Evolutionary conservation across 2,329 filamentous ascomycete genomes (phyloP).

Genomic region (Epichloe amarillans): DNA sequence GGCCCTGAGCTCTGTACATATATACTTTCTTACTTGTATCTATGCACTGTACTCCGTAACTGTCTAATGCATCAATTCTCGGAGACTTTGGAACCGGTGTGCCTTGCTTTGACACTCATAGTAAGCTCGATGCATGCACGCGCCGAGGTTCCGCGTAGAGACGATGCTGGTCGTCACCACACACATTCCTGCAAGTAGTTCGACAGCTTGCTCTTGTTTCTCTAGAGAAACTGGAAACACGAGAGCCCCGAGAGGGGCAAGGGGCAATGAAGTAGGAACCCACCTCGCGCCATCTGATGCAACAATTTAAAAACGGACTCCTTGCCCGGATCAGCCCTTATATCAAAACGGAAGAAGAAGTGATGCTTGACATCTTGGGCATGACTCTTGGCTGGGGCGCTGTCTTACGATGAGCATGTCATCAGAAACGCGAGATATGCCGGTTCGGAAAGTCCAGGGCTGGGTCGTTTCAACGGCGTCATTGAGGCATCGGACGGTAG

Average conservation of each 20-base stretch:
- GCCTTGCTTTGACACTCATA: no score
- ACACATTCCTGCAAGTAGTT: no score
- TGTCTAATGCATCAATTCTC: not conserved
- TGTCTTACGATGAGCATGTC: constrained; percentile 21
- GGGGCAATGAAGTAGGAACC: not conserved
- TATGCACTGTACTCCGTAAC: no score
- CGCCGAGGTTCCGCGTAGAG: constrained; percentile 13
- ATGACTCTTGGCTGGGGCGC: constrained; percentile 24
- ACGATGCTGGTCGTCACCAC: no score
- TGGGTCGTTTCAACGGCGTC: constrained; percentile 26
- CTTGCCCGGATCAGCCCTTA: constrained; percentile 21
- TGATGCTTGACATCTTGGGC: constrained; percentile 19
- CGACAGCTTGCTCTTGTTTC: no score
- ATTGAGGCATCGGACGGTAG: constrained; percentile 11
- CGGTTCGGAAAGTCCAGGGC: constrained; percentile 22
- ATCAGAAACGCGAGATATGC: constrained; percentile 22
- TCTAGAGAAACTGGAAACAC: constrained; percentile 14
- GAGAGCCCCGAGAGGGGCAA: constrained; percentile 7
- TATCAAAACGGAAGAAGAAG: constrained; percentile 16
- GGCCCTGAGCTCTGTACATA: no score
- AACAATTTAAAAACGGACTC: constrained; percentile 22
- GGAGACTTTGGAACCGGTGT: not conserved
- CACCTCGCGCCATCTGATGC: constrained; percentile 19
- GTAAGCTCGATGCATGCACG: constrained; percentile 8
- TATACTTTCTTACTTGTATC: no score